Base-by-base conservation (phyloP, 1,284 basidiomycete genomes). In the Ustilago vetiveriae region DNA sequence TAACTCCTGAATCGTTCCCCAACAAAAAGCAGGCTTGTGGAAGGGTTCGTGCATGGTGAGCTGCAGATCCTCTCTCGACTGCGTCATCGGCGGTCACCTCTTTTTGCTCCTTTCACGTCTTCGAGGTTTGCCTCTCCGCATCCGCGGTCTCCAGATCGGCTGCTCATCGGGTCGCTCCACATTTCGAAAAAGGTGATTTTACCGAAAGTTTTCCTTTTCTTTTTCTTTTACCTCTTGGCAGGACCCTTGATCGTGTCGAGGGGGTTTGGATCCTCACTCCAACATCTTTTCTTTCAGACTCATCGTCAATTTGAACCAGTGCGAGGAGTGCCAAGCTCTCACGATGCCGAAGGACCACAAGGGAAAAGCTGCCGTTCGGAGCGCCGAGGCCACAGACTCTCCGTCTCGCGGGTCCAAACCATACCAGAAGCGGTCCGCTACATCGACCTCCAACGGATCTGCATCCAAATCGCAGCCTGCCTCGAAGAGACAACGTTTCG, bases 261-360 rank as follows among this genome's bases (percentile, higher is more conserved):
- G n/a, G 33, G 6, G 27, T 36, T 17, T 4, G 17, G 37, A n/a
- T 30, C 30, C 37, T 39, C 17, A 24, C 27, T 26, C 13, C 43
- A 27, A 40, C 43, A 37, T 35, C 52, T 23, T 29, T 19, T 4
- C 8, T 17, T n/a, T 13, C 13, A 10, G 6, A 16, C 6, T n/a
- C 33, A 35, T 11, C 10, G 16, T 6, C 36, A 37, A 7, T 37
- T 21, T 21, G n/a, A 10, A 7, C 19, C 36, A 9, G 32, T 35
- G 9, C 16, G 26, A 29, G 11, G 14, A 26, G 21, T 14, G 11
- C 22, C 47, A 29, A 21, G 9, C 7, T 36, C 37, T 29, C 32
- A 52, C 6, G 4, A 64, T 64, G 60, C 48, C 54, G 17, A 64
- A 64, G 37, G 54, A 57, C 1, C 41, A 8, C 13, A 64, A 57